Evolutionary conservation across 1,284 basidiomycete genomes (phyloP), one percentile per base, ranked within the genome.

Genomic region (Sphagnurus paluster): DNA sequence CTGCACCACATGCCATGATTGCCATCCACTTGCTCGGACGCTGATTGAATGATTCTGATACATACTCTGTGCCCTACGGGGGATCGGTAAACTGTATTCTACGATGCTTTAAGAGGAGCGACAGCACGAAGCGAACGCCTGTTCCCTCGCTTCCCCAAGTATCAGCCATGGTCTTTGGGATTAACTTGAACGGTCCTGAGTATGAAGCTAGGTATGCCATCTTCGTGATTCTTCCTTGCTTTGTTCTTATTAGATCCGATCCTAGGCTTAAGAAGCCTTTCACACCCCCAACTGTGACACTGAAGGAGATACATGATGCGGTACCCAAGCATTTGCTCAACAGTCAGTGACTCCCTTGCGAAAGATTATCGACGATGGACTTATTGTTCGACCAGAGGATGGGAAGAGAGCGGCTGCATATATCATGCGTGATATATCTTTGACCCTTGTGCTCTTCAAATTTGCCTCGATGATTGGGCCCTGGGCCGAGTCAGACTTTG

Each of bases 281-380:
- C 53, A 52, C 54, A 16, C 73, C 71, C 17, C 69, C 73, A 1
- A 65, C 56, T 8, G 56, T 70, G 19, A 66, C 71, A 4, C 61
- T 75, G 48, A 76, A 72, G 56, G 68, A 74, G 36, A 60, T 76
- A 32, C 72, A 74, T 38, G 67, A 73, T 48, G 73, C 70, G 1
- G 72, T 77, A 8, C 74, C 74, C 0, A 72, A 70, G 50, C 66
- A 73, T 44, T 59, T 76, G 58, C 83, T 84, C 60, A 73, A 84
- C 65, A 60, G 67, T 68, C 52, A 34, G 56, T 42, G 5, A 2
- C 16, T n/a, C 8, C 25, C 11, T n/a, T n/a, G n/a, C n/a, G n/a
- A n/a, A n/a, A n/a, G n/a, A n/a, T n/a, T n/a, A 20, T 34, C 11
- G 36, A 33, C 14, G 13, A 35, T 39, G 13, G 5, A 29, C 29